A percentile compares a stretch with the other conserved stretches of the same genome.
phyloP scores from a whole-genome alignment of 768 basidiomycete species.

The Panaeolus papilionaceus region DNA sequence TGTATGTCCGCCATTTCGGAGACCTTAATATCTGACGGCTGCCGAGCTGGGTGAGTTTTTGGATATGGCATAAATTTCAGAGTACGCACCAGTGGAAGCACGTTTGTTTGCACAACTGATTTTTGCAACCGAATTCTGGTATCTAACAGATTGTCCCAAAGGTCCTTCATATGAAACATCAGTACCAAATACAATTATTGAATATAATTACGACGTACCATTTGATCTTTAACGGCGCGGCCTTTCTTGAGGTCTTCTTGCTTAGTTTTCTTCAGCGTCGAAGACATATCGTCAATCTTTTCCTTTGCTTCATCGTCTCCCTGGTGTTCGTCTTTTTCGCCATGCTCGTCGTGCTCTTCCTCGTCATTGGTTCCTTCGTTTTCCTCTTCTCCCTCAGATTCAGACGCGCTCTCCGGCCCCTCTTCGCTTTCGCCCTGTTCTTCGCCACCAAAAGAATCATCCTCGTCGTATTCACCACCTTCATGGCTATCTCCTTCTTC shows the following conservation, averaged over 20 bases:
- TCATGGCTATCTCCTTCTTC: constrained; percentile 29
- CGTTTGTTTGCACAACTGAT: constrained; percentile 66
- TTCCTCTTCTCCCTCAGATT: constrained; percentile 34
- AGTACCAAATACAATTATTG: neutral
- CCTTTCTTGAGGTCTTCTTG: constrained; percentile 84
- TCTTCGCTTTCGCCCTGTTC: constrained; percentile 44
- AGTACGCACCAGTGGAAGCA: constrained; percentile 64
- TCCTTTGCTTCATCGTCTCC: constrained; percentile 24
- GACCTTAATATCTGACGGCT: constrained; percentile 43
- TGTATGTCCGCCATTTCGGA: constrained; percentile 46
- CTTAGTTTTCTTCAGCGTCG: constrained; percentile 60
- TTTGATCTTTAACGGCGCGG: constrained; percentile 80
- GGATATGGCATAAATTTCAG: neutral
- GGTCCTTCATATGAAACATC: constrained; percentile 48
- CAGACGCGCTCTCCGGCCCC: constrained; percentile 27
- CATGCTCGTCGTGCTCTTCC: constrained; percentile 22
- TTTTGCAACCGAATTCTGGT: constrained; percentile 94
- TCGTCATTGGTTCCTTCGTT: constrained; percentile 22
- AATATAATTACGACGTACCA: constrained; percentile 54
- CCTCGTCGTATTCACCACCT: constrained; percentile 27
- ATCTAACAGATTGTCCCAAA: constrained; percentile 90
- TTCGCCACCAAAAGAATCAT: constrained; percentile 16
- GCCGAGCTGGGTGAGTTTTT: constrained; percentile 22
- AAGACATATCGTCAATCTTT: constrained; percentile 50
- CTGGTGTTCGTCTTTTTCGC: constrained; percentile 15